Percentiles rank a stretch among this genome's conserved stretches.
phyloP scores from a whole-genome alignment of 345 rosid genomes.

The Hibiscus trionum region DNA sequence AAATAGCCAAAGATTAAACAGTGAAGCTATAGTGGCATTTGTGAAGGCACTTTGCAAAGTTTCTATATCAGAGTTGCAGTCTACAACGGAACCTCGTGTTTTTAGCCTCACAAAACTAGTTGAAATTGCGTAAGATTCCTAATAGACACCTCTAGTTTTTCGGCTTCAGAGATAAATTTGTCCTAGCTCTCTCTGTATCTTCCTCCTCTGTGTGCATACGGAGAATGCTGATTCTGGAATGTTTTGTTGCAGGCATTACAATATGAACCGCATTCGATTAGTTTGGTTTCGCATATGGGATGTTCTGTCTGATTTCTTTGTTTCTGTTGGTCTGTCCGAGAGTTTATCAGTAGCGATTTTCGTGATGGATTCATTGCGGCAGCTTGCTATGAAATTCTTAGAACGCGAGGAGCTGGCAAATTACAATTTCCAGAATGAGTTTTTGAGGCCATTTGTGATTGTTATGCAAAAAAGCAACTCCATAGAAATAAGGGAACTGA shows the following conservation, averaged over 20 bases:
- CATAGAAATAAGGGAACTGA: constrained; percentile 83
- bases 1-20: constrained; percentile 87
- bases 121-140: constrained; percentile 79
- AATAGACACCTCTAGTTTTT: background rate
- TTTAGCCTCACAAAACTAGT: constrained; percentile 96
- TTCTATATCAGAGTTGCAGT: constrained; percentile 87
- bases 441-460: constrained; percentile 88
- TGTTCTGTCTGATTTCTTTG: constrained; percentile 94
- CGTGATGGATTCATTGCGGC: constrained; percentile 97
- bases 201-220: background rate
- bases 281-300: constrained; percentile 98
- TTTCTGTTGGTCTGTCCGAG: constrained; percentile 92
- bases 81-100: constrained; percentile 96
- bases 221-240: background rate
- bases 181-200: background rate
- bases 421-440: constrained; percentile 96
- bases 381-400: constrained; percentile 93
- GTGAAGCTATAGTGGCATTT: constrained; percentile 94
- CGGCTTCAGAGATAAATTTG: background rate
- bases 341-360: constrained; percentile 96
- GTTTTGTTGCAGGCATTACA: constrained; percentile 71
- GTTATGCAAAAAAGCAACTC: constrained; percentile 92
- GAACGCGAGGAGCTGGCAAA: constrained; percentile 99
- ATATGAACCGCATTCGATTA: constrained; percentile 95
- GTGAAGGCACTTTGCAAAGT: constrained; percentile 96